Evolutionary conservation across 805 yeast genomes (phyloP), one percentile per base, ranked within the genome.

Genomic region (Ogataea glucozyma): DNA sequence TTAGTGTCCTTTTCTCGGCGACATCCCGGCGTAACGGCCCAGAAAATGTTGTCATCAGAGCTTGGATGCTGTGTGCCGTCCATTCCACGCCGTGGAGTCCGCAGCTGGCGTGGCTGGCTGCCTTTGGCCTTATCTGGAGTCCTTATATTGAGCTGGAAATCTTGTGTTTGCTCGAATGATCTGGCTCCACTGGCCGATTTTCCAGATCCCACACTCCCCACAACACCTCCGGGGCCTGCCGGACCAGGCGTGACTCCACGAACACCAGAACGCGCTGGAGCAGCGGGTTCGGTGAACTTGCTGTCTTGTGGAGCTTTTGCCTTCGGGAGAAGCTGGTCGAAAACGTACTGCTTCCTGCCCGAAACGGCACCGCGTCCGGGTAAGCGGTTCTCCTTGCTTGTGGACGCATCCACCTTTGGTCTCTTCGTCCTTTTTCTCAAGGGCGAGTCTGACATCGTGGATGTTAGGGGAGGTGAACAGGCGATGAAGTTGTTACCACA

Each of bases 21-120:
- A 7, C 51, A 30, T 27, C 53, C 46, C n/a, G 77, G 76, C 4
- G 74, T 68, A 11, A 57, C 56, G 12, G 64, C 71, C 78, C 78
- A 73, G 38, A 60, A 64, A 8, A 65, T 64, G 18, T 57, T 60
- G 39, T 65, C 69, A 36, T 65, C 69, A 1, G 67, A 61, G 29
- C 70, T 58, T 5, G 51, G 59, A 27, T 56, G 60, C 12, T 43
- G 58, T 22, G 47, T 47, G 17, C 26, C 17, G 6, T 47, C 44
- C 13, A 23, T 11, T 14, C 38, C 39, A 8, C 42, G 27, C 9
- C 21, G 41, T 11, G 52, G 46, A 3, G 49, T 47, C 13, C 30
- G 33, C 10, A 27, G 8, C n/a, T n/a, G n/a, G n/a, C n/a, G n/a
- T 11, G 20, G 4, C 6, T 37, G 30, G n/a, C 31, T 18, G 4